Conservation (phyloP, 768 basidiomycete genomes). For the Boletales sp. region DNA sequence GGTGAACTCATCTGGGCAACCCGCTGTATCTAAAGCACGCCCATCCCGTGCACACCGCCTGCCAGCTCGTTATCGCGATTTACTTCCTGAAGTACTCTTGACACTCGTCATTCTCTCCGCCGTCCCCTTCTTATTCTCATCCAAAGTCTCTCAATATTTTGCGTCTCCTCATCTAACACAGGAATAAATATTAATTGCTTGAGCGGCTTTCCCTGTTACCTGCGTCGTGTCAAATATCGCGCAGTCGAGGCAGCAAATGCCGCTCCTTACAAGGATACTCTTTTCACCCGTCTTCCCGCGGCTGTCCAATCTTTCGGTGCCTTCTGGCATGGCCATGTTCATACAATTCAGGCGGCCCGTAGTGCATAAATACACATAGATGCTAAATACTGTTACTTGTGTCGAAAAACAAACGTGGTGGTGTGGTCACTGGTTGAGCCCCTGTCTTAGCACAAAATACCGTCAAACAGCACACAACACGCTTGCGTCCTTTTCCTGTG, state of each 20-base stretch:
- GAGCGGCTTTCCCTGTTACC: conserved; percentile 75
- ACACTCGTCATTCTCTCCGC: conserved; percentile 91
- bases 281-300: conserved; percentile 40
- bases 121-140: conserved; percentile 77
- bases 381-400: no score
- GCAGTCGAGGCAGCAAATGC: conserved; percentile 96
- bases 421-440: no score
- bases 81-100: no score
- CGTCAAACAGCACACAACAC: no score
- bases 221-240: conserved; percentile 68
- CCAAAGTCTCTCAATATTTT: conserved; percentile 67
- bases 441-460: no score
- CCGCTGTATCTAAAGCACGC: no score
- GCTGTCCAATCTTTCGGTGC: conserved; percentile 54
- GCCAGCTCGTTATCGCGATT: no score
- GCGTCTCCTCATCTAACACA: conserved; percentile 61
- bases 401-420: no score
- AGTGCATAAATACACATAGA: no score
- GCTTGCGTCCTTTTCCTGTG: no score
- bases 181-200: conserved; percentile 65
- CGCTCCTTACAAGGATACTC: conserved; percentile 48
- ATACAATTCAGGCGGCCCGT: conserved; percentile 99
- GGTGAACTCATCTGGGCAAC: no score
- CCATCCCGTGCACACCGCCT: no score
- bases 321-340: conserved; percentile 91